Base-by-base conservation (phyloP, 495 filamentous ascomycete genomes). In the Bacidia rubella region DNA sequence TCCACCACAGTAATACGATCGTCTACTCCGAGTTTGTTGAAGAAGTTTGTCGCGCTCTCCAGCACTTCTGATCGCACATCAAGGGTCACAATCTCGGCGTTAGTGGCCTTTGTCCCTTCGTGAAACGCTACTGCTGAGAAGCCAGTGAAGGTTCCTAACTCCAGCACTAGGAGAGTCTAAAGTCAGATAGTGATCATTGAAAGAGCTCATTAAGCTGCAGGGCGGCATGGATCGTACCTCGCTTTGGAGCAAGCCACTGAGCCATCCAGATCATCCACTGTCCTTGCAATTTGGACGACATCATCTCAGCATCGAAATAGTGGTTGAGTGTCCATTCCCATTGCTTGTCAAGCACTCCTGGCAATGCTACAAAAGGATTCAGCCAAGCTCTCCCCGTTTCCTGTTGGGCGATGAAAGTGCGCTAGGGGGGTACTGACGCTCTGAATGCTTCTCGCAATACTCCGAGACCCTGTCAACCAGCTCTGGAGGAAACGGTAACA, bases 111-210 rank as follows among this genome's bases (percentile, higher is more conserved):
- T 20, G 67, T 53, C 11, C 62, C 60, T 40, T 65, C 62, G 17
- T 52, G 58, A 63, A 61, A 68, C 3, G 63, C 66, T 7, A 68
- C 53, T 11, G 65, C 66, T 0, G 63, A 66, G 53, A 65, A 68
- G 4, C 66, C 66, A 2, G 60, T 66, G 53, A 62, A 68, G 48
- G 53, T 62, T 11, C 66, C 66, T 45, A 68, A 59, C 43, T 68
- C 66, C 19, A 68, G 66, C 20, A 68, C 65, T 65, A 23, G 23
- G 10, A 20, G 11, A 2, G 19, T 4, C 35, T 32, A 41, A 20
- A 32, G 19, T 29, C 12, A 20, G 20, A 19, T 20, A 22, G 11
- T 15, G 20, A 24, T 15, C 29, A 5, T 35, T 35, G n/a, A n/a
- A n/a, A n/a, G n/a, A n/a, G n/a, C n/a, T n/a, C n/a, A n/a, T n/a